Evolutionary conservation across 352 stramenopile species (phyloP).

Genomic region (Phytophthora citricola): DNA sequence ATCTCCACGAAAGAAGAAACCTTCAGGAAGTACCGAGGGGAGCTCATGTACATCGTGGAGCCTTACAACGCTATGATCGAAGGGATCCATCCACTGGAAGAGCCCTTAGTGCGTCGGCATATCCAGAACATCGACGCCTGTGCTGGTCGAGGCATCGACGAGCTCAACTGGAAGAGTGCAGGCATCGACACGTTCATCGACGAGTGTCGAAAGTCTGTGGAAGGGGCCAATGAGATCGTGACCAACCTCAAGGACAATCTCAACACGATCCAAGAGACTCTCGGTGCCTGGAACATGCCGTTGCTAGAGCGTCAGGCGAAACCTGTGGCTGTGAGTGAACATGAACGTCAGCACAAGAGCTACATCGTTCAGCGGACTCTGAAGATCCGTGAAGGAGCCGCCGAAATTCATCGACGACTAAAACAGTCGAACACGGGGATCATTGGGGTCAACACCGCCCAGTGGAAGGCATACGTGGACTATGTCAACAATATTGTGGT

Average conservation of each 20-base stretch:
- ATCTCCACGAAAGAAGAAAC: slow-evolving; percentile 96
- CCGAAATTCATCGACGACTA: slow-evolving; percentile 95
- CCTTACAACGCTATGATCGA: slow-evolving; percentile 98
- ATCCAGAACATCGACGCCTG: slow-evolving; percentile 96
- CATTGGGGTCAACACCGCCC: slow-evolving; percentile 92
- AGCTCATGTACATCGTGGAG: slow-evolving; percentile 97
- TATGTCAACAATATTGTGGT: slow-evolving; percentile 99
- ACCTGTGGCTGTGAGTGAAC: slow-evolving; percentile 95
- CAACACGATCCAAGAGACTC: slow-evolving; percentile 93
- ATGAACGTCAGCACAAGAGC: slow-evolving; percentile 95
- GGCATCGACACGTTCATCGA: slow-evolving; percentile 95
- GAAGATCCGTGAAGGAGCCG: slow-evolving; percentile 95
- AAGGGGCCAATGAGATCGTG: slow-evolving; percentile 94
- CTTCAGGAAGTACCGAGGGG: slow-evolving; percentile 96
- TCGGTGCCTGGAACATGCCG: slow-evolving; percentile 92
- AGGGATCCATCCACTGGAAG: slow-evolving; percentile 96
- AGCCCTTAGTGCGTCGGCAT: slow-evolving; percentile 95
- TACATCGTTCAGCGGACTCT: slow-evolving; percentile 93
- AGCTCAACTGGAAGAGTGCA: slow-evolving; percentile 96
- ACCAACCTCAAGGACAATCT: slow-evolving; percentile 98
- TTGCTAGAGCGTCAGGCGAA: slow-evolving; percentile 97
- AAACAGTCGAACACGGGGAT: slow-evolving; percentile 97
- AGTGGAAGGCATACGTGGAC: slow-evolving; percentile 98
- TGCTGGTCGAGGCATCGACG: slow-evolving; percentile 93
- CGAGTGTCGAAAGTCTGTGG: slow-evolving; percentile 85